These are phyloP conservation scores for Ichthyophthirius multifiliis DNA, from an alignment of 169 alveolate genomes.

Conservation along the genomic window DNA sequence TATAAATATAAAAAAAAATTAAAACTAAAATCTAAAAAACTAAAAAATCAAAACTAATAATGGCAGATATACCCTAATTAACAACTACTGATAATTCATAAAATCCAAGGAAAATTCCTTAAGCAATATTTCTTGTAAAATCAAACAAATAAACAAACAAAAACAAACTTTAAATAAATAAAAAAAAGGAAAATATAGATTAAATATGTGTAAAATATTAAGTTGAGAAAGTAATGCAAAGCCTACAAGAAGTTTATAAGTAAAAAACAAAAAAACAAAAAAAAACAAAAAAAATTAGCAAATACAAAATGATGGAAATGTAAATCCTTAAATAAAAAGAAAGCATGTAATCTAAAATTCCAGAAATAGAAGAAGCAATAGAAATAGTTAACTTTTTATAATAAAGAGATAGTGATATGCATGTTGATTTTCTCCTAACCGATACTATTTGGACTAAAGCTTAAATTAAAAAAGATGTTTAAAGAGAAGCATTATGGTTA, in stretches of 20 bases:
- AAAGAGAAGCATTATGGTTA: constrained; percentile 74
- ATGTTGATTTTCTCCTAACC: constrained; percentile 63
- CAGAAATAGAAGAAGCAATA: constrained; percentile 75
- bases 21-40: no score
- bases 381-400: constrained; percentile 57
- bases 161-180: no score
- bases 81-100: constrained; percentile 19
- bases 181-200: constrained; percentile 52
- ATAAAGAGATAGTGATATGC: constrained; percentile 37
- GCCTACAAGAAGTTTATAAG: constrained; percentile 61
- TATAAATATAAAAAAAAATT: no score
- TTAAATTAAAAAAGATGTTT: constrained; percentile 53
- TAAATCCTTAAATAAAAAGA: constrained; percentile 61
- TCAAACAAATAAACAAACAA: background rate
- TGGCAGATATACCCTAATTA: constrained; percentile 3
- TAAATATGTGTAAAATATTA: constrained; percentile 52
- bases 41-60: background rate
- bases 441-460: constrained; percentile 81
- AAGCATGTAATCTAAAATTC: constrained; percentile 64
- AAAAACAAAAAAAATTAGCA: constrained; percentile 21
- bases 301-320: constrained; percentile 82
- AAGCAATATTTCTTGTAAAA: constrained; percentile 57
- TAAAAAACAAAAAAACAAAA: background rate
- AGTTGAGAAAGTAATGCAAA: constrained; percentile 42
- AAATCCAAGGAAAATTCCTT: constrained; percentile 72